Percentiles rank a stretch among this genome's conserved stretches.
Conservation (phyloP, 176 grass and related monocot genomes). For the Calamus simplicifolius region DNA sequence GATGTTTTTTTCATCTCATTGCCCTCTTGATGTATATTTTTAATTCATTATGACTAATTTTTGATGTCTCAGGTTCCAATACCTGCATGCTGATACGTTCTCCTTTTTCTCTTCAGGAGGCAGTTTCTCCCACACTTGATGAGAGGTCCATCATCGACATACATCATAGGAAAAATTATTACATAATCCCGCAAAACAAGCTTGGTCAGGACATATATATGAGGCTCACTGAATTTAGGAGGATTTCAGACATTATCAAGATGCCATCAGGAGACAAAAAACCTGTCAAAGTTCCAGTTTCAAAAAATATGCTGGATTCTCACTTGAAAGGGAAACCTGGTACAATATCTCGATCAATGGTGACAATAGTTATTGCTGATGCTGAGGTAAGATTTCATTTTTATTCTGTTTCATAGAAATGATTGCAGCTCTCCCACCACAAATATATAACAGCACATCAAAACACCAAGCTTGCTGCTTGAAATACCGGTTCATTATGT, state of each 20-base stretch:
- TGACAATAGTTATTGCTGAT: slow-evolving; percentile 77
- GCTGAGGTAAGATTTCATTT: slow-evolving; percentile 61
- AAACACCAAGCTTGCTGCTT: no score
- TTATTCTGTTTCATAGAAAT: slow-evolving; percentile 3
- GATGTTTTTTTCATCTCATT: not conserved
- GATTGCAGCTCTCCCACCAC: no score
- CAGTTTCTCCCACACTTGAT: slow-evolving; percentile 29
- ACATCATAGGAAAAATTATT: slow-evolving; percentile 70
- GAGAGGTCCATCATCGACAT: slow-evolving; percentile 67
- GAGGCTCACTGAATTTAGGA: slow-evolving; percentile 43
- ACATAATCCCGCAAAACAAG: slow-evolving; percentile 86
- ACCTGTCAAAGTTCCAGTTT: slow-evolving; percentile 78
- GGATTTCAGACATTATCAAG: slow-evolving; percentile 49
- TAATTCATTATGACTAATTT: no score
- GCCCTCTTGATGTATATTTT: no score
- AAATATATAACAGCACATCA: no score
- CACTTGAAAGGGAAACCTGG: slow-evolving; percentile 42
- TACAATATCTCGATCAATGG: slow-evolving; percentile 51
- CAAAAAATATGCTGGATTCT: slow-evolving; percentile 66
- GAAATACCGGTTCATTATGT: no score
- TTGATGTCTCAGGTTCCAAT: no score
- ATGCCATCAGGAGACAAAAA: slow-evolving; percentile 74
- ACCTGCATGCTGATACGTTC: slow-evolving; percentile 10
- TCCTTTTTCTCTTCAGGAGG: slow-evolving; percentile 45
- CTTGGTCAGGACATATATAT: slow-evolving; percentile 92